Evolutionary conservation across 257 asterid species (phyloP).

Genomic region (Paulownia fortunei): DNA sequence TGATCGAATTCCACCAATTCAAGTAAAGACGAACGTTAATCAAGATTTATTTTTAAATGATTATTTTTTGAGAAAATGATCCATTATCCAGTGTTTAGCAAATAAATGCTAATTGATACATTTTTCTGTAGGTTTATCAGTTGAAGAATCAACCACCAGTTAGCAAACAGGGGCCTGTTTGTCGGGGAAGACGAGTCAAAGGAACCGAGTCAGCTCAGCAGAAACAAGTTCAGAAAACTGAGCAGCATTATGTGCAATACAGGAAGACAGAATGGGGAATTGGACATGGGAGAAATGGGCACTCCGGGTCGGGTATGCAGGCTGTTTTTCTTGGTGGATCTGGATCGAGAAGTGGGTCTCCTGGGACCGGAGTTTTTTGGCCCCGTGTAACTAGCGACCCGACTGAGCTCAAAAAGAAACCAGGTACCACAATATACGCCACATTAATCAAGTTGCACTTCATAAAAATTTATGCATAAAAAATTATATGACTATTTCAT

Average conservation of each 20-base stretch:
- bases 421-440: slow-evolving; percentile 61
- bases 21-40: slow-evolving; percentile 24
- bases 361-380: slow-evolving; percentile 87
- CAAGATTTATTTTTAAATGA: background rate
- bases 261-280: slow-evolving; percentile 39
- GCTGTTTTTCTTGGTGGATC: slow-evolving; percentile 77
- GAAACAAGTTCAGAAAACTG: slow-evolving; percentile 36
- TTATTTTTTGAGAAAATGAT: background rate
- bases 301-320: slow-evolving; percentile 77
- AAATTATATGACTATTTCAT: too few species aligned
- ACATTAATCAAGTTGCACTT: too few species aligned
- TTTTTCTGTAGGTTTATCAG: slow-evolving; percentile 41
- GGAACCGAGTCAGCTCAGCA: slow-evolving; percentile 46
- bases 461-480: too few species aligned
- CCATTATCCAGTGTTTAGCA: background rate
- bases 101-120: too few species aligned
- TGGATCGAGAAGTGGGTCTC: slow-evolving; percentile 45
- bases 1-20: slow-evolving; percentile 21
- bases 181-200: slow-evolving; percentile 42
- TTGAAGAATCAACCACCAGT: slow-evolving; percentile 53
- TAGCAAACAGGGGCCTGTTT: slow-evolving; percentile 24
- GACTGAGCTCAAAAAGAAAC: slow-evolving; percentile 47
- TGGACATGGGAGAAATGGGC: slow-evolving; percentile 32
- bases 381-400: slow-evolving; percentile 49
- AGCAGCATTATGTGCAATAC: slow-evolving; percentile 37